These are phyloP conservation scores for Blastocladiella emersonii DNA, from an alignment of 371 early-diverging fungal species.

Conservation along the genomic window DNA sequence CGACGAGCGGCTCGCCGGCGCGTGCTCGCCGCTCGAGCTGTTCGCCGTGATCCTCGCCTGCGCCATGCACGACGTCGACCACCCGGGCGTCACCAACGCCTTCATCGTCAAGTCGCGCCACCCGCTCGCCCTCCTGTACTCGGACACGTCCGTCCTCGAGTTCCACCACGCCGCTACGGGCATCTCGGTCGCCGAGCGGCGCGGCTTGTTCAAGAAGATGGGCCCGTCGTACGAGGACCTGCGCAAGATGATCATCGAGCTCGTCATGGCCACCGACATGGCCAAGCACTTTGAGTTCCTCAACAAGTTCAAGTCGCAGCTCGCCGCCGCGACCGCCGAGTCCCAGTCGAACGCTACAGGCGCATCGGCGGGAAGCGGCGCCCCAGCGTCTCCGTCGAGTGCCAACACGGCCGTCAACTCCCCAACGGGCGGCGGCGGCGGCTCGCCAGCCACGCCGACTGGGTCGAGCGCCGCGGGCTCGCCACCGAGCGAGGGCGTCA, in stretches of 20 bases:
- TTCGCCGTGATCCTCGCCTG: slow-evolving; percentile 26
- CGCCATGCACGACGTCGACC: slow-evolving; percentile 34
- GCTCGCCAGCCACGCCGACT: too few species aligned
- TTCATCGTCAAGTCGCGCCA: slow-evolving; percentile 24
- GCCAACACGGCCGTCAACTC: too few species aligned
- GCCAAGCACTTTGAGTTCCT: slow-evolving; percentile 39
- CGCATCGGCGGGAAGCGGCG: too few species aligned
- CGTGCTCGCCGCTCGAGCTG: slow-evolving; percentile 19
- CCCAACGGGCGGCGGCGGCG: too few species aligned
- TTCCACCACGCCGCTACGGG: slow-evolving; percentile 41
- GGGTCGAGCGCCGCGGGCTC: too few species aligned
- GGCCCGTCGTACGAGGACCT: not conserved
- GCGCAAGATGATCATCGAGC: slow-evolving; percentile 14
- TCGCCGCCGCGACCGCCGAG: not conserved
- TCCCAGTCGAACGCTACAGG: too few species aligned
- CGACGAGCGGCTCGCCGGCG: slow-evolving; percentile 10
- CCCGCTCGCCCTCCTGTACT: slow-evolving; percentile 30
- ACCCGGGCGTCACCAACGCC: slow-evolving; percentile 37
- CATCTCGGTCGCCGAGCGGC: slow-evolving; percentile 19
- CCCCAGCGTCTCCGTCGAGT: too few species aligned
- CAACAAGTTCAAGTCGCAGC: slow-evolving; percentile 24
- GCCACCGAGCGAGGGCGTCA: too few species aligned
- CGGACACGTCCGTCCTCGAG: slow-evolving; percentile 34
- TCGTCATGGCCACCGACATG: slow-evolving; percentile 40
- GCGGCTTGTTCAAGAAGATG: not conserved